These are phyloP conservation scores for Kwoniella newhampshirensis DNA, from an alignment of 768 basidiomycete genomes.

Conservation along the genomic window DNA sequence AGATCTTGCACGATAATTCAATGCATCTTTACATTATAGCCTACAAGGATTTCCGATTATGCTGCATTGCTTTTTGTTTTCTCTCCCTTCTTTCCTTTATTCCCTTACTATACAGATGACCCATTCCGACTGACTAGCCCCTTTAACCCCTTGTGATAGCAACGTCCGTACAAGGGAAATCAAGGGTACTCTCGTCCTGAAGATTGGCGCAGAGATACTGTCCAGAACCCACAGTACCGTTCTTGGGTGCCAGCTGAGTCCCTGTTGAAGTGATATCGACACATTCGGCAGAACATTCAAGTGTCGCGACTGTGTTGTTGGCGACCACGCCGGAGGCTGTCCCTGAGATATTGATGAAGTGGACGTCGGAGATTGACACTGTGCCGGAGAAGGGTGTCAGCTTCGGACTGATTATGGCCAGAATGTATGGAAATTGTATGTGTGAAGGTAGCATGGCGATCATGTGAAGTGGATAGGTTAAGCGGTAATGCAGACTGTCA, in stretches of 20 bases:
- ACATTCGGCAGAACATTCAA: constrained; percentile 60
- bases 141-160: constrained; percentile 25
- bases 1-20: no score
- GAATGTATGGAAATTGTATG: no score
- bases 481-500: no score
- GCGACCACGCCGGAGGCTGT: constrained; percentile 57
- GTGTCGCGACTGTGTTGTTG: constrained; percentile 59
- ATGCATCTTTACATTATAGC: no score
- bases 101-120: no score
- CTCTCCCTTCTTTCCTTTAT: no score
- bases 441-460: background rate
- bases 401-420: background rate
- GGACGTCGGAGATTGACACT: constrained; percentile 60
- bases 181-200: constrained; percentile 55
- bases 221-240: constrained; percentile 54
- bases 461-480: constrained; percentile 35
- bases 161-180: constrained; percentile 28
- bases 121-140: no score
- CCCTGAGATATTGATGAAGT: constrained; percentile 61
- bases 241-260: constrained; percentile 51
- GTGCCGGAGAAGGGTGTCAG: background rate
- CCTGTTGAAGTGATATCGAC: constrained; percentile 55
- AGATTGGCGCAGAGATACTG: constrained; percentile 56
- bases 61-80: no score
- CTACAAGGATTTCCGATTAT: no score